These are phyloP conservation scores for Monilinia aucupariae DNA, from an alignment of 2,329 filamentous ascomycete species.

Conservation along the genomic window DNA sequence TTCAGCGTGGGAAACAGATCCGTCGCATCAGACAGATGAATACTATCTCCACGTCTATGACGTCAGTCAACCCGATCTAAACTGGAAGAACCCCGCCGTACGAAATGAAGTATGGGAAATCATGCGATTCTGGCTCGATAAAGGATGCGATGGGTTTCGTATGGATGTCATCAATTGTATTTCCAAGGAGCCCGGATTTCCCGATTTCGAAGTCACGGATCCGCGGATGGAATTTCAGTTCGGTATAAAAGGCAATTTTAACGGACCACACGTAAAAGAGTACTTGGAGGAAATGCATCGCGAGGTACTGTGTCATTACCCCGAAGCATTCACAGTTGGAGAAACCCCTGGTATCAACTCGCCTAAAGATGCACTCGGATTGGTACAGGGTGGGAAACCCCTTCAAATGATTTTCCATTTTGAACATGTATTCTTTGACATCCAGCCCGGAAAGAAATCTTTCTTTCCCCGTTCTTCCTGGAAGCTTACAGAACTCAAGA, in stretches of 20 bases:
- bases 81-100: constrained; percentile 66
- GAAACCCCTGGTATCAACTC: constrained; percentile 44
- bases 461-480: constrained; percentile 34
- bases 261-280: constrained; percentile 57
- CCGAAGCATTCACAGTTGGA: constrained; percentile 49
- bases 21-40: constrained; percentile 41
- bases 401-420: constrained; percentile 72
- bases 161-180: constrained; percentile 67
- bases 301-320: constrained; percentile 33
- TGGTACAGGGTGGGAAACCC: constrained; percentile 52
- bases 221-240: neutral
- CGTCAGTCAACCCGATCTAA: constrained; percentile 67
- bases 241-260: constrained; percentile 44
- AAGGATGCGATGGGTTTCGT: constrained; percentile 48
- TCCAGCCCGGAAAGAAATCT: neutral
- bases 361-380: constrained; percentile 45
- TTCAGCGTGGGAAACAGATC: constrained; percentile 49
- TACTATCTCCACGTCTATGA: constrained; percentile 60
- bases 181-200: constrained; percentile 53
- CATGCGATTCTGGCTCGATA: constrained; percentile 69
- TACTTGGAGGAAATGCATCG: constrained; percentile 42
- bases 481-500: constrained; percentile 39
- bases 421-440: constrained; percentile 40
- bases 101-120: constrained; percentile 63
- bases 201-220: constrained; percentile 45